A percentile compares a stretch with the other conserved stretches of the same genome.
Conservation (phyloP, 75 land plant genomes). For the Picea sitchensis region DNA sequence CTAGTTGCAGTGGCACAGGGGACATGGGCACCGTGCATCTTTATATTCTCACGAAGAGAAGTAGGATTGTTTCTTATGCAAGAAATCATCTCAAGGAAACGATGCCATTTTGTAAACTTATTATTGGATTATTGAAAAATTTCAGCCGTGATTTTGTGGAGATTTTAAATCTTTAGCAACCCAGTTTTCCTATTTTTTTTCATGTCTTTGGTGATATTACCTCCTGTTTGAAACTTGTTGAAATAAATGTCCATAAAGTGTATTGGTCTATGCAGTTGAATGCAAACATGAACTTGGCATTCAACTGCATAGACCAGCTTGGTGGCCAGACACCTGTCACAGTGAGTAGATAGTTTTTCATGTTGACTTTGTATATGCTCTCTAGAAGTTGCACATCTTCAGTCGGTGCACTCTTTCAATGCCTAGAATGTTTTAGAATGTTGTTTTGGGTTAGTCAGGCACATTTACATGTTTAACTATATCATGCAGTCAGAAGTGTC, state of each 20-base stretch:
- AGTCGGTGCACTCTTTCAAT: background rate
- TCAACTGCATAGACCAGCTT: no score
- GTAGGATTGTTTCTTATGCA: no score
- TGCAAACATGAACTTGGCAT: background rate
- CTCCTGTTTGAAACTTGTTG: background rate
- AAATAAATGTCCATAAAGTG: background rate
- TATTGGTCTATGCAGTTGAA: background rate
- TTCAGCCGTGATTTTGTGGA: background rate
- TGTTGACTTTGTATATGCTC: background rate
- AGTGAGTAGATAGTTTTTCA: constrained; percentile 27
- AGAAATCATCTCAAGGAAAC: no score
- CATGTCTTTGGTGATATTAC: background rate
- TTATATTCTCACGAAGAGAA: no score
- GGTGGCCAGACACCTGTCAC: constrained; percentile 72
- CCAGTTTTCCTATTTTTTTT: background rate
- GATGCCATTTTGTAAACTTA: background rate
- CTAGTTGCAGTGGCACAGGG: no score
- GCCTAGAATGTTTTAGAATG: background rate
- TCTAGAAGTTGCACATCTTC: background rate
- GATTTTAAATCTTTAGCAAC: background rate
- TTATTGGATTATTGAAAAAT: background rate
- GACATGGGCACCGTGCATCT: no score
- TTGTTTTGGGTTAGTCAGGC: background rate
- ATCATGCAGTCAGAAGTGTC: constrained; percentile 70
- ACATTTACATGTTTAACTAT: background rate